Percentiles rank a stretch among this genome's conserved stretches.
These are phyloP conservation scores for Cercospora canescens DNA, from an alignment of 2,329 filamentous ascomycete genomes.

Conservation along the genomic window DNA sequence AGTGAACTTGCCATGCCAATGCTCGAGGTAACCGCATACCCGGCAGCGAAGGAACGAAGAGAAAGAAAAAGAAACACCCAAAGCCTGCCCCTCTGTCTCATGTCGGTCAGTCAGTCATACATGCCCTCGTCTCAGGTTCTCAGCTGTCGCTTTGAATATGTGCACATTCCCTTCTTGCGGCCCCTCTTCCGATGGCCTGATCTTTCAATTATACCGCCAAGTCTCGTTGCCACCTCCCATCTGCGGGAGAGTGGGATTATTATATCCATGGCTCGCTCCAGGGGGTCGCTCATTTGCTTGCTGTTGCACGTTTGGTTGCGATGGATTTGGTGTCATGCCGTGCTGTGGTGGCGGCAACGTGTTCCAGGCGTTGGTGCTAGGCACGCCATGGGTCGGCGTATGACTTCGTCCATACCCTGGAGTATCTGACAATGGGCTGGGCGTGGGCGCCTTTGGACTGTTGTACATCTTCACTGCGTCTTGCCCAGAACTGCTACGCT, in stretches of 20 bases:
- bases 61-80: background rate
- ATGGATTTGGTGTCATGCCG: too few relatives aligned
- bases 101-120: background rate
- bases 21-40: background rate
- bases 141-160: background rate
- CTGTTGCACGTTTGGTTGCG: background rate
- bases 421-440: slow-evolving; percentile 35
- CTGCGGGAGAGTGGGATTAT: slow-evolving; percentile 33
- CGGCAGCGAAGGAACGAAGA: background rate
- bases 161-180: background rate
- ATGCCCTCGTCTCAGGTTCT: background rate
- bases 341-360: slow-evolving; percentile 22
- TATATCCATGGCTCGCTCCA: slow-evolving; percentile 21
- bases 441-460: slow-evolving; percentile 35
- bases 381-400: slow-evolving; percentile 19
- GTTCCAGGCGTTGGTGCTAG: slow-evolving; percentile 19
- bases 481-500: slow-evolving; percentile 31
- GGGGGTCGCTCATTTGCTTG: slow-evolving; percentile 12
- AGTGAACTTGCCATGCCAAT: background rate
- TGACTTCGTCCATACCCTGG: slow-evolving; percentile 26
- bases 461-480: slow-evolving; percentile 30
- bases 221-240: slow-evolving; percentile 30
- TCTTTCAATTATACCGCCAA: slow-evolving; percentile 29
- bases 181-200: background rate
- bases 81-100: background rate